Percentiles rank a stretch among this genome's conserved stretches.
These are phyloP conservation scores for Amphicarpaea edgeworthii DNA, from an alignment of 306 rosid genomes.

Conservation along the genomic window DNA sequence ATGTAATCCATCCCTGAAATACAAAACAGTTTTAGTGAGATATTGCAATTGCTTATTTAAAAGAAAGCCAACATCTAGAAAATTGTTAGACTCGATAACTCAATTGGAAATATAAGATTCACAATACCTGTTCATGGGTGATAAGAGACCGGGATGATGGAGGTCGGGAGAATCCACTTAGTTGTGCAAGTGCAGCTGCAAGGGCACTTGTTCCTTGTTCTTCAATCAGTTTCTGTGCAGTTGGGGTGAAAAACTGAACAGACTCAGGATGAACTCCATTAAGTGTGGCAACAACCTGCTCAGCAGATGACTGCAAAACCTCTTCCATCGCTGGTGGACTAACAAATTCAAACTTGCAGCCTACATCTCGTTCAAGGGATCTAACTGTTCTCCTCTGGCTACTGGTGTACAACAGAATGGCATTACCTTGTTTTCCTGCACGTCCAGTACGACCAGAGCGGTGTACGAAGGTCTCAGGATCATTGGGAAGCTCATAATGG, in stretches of 20 bases:
- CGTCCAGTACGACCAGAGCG: slow-evolving; percentile 99
- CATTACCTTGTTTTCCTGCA: slow-evolving; percentile 91
- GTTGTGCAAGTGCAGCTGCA: slow-evolving; percentile 96
- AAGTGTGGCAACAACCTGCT: slow-evolving; percentile 87
- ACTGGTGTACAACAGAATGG: slow-evolving; percentile 85
- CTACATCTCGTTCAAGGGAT: slow-evolving; percentile 98
- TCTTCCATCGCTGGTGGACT: slow-evolving; percentile 77
- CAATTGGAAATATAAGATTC: slow-evolving; percentile 27
- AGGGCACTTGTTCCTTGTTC: slow-evolving; percentile 88
- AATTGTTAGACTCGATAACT: slow-evolving; percentile 10
- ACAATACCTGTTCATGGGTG: slow-evolving; percentile 84
- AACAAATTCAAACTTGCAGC: slow-evolving; percentile 87
- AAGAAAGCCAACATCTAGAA: slow-evolving; percentile 30
- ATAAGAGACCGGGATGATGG: slow-evolving; percentile 92
- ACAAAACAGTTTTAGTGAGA: slow-evolving; percentile 42
- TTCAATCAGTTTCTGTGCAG: slow-evolving; percentile 83
- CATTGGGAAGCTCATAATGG: slow-evolving; percentile 99
- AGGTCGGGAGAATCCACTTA: slow-evolving; percentile 94
- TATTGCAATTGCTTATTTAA: slow-evolving; percentile 4
- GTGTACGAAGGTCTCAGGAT: slow-evolving; percentile 98
- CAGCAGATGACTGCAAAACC: slow-evolving; percentile 86
- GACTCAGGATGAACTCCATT: slow-evolving; percentile 91
- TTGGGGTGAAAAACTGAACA: slow-evolving; percentile 78
- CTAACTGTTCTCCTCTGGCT: slow-evolving; percentile 96
- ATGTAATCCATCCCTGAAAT: slow-evolving; percentile 91